Conservation (phyloP, 2,329 filamentous ascomycete genomes). For the Keithomyces neogunnii region DNA sequence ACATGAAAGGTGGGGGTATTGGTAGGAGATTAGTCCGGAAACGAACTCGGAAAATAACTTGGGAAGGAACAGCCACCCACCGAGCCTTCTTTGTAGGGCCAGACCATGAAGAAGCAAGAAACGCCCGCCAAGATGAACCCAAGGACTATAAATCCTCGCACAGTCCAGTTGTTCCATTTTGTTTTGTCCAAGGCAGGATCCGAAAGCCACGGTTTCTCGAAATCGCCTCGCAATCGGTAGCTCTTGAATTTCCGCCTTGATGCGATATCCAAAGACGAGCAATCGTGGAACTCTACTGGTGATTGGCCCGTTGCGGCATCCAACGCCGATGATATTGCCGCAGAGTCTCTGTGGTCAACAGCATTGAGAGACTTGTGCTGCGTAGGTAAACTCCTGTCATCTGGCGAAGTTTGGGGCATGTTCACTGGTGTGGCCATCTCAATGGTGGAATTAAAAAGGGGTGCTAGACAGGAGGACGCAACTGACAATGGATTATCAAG, state of each 20-base stretch:
- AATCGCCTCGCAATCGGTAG: conserved; percentile 22
- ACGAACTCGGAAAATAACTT: neutral
- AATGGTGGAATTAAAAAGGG: neutral
- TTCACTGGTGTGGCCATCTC: neutral
- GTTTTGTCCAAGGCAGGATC: conserved; percentile 24
- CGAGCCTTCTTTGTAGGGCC: conserved; percentile 16
- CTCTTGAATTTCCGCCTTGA: conserved; percentile 20
- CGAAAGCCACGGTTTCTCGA: conserved; percentile 30
- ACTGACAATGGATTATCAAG: no score
- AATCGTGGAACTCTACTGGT: neutral
- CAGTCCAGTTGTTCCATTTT: conserved; percentile 26
- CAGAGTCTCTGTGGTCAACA: neutral
- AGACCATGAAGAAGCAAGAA: conserved; percentile 22
- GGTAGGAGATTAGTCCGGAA: neutral
- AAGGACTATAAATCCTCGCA: conserved; percentile 21
- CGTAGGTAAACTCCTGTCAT: neutral
- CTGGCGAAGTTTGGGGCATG: neutral
- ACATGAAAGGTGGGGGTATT: neutral
- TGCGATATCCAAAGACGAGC: conserved; percentile 4
- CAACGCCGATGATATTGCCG: conserved; percentile 1
- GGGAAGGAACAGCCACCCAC: conserved; percentile 7
- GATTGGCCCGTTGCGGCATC: neutral
- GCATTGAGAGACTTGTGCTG: neutral
- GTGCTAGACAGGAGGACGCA: neutral
- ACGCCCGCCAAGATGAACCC: conserved; percentile 25